Base-by-base conservation (phyloP, 495 filamentous ascomycete species). In the Penicillium riverlandense region DNA sequence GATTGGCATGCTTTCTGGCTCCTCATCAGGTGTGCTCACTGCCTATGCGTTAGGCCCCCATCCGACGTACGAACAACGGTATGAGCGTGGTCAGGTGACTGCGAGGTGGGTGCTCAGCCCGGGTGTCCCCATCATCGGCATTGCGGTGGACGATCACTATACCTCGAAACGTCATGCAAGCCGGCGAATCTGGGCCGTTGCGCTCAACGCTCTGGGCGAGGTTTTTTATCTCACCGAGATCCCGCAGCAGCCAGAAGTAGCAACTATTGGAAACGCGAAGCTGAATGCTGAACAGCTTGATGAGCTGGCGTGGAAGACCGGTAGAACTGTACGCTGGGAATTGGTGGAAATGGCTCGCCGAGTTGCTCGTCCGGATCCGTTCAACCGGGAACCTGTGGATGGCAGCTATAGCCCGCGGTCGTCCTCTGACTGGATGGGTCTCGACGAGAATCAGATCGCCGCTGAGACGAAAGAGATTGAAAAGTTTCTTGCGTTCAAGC, bases 201-300 rank as follows among this genome's bases (percentile, higher is more conserved):
- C 77, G 28, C 67, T 98, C 33, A 97, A 98, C 57, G 92, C 92
- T 8, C 66, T 98, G 11, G 92, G 92, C 1, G 92, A 98, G 59
- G 71, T 95, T 2, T 97, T 84, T 59, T 95, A 88, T 51, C 70
- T 96, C 4, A 82, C 75, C 6, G 80, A 85, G 27, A 66, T 84
- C 8, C 86, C 88, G 1, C 64, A 53, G 11, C 63, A 74, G 29
- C 61, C 64, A 15, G 53, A 64, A 6, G 29, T 54, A 14, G 29
- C 50, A 14, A 43, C 22, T 22, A 22, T 22, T 22, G 22, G 52
- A 8, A 45, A 57, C 3, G 49, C 38, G 9, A 70, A 67, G 35
- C 46, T 65, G 33, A 63, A 43, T 30, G 41, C 57, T 4, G 67
- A 71, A 41, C 66, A 70, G 12, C 64, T 82, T 2, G 82, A 90